A percentile compares a stretch with the other conserved stretches of the same genome.
Conservation (phyloP, 2,329 filamentous ascomycete genomes). For the Diaporthe ilicicola region DNA sequence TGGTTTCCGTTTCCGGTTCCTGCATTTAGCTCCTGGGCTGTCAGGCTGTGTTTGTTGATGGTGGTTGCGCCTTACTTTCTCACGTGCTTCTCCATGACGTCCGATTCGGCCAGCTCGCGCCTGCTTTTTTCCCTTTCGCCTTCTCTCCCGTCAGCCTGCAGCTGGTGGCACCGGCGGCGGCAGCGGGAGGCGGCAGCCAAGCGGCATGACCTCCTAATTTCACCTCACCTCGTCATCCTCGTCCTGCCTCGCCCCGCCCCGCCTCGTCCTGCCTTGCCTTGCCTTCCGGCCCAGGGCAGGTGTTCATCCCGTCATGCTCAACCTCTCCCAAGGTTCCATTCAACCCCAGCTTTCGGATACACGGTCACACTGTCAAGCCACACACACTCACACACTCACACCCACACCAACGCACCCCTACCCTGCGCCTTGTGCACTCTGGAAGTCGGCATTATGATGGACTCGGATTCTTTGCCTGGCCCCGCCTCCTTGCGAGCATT, state of each 20-base stretch:
- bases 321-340: neutral
- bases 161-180: neutral
- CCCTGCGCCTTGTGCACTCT: neutral
- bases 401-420: neutral
- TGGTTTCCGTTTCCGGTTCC: slow-evolving; percentile 5
- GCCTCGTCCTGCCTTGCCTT: neutral
- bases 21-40: neutral
- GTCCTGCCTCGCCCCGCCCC: neutral
- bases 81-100: slow-evolving; percentile 5
- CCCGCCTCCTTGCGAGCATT: neutral
- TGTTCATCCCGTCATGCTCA: neutral
- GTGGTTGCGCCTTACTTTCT: neutral
- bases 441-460: slow-evolving; percentile 7
- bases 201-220: neutral
- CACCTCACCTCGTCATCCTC: neutral
- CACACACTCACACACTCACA: neutral
- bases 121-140: neutral
- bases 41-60: neutral
- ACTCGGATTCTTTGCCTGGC: neutral
- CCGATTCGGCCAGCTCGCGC: slow-evolving; percentile 19
- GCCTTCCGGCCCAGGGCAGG: slow-evolving; percentile 5
- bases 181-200: neutral
- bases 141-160: slow-evolving; percentile 23
- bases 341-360: slow-evolving; percentile 13
- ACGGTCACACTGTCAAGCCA: slow-evolving; percentile 9